Conservation (phyloP, 2,329 filamentous ascomycete genomes). For the Nemania sp. region DNA sequence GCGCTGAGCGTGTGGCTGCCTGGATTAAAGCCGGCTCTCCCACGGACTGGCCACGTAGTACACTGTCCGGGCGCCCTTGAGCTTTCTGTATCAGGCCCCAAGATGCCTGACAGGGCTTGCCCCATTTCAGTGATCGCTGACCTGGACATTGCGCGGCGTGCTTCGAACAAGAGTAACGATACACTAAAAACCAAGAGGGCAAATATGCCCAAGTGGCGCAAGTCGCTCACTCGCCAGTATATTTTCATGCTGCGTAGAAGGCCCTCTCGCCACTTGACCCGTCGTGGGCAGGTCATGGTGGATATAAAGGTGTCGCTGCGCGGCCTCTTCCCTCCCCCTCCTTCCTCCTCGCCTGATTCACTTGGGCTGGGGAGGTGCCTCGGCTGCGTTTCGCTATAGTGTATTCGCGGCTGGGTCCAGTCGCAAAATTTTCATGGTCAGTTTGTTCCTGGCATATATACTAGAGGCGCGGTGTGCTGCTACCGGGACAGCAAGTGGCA, state of each 20-base stretch:
- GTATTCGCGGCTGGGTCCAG: background rate
- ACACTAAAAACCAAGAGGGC: slow-evolving; percentile 24
- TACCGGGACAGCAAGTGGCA: background rate
- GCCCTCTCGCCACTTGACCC: slow-evolving; percentile 25
- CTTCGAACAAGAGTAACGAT: slow-evolving; percentile 31
- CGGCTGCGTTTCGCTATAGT: background rate
- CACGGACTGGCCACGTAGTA: slow-evolving; percentile 37
- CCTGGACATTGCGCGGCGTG: slow-evolving; percentile 29
- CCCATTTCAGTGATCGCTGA: slow-evolving; percentile 2
- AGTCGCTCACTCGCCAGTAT: slow-evolving; percentile 26
- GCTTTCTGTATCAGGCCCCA: background rate
- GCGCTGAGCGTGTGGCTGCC: background rate
- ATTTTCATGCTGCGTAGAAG: slow-evolving; percentile 23
- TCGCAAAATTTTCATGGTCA: background rate
- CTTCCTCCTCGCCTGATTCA: too few species aligned
- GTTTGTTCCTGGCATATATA: background rate
- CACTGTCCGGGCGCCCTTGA: slow-evolving; percentile 29
- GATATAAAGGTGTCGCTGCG: background rate
- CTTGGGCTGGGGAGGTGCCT: slow-evolving; percentile 5
- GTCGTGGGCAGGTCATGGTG: background rate
- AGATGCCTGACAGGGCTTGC: background rate
- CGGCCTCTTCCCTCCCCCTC: too few species aligned
- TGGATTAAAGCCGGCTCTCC: slow-evolving; percentile 25
- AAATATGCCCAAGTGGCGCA: slow-evolving; percentile 29
- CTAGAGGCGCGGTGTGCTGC: background rate